Base-by-base conservation (phyloP, 225 moss, liverwort and hornwort genomes). In the Asterella californica region DNA sequence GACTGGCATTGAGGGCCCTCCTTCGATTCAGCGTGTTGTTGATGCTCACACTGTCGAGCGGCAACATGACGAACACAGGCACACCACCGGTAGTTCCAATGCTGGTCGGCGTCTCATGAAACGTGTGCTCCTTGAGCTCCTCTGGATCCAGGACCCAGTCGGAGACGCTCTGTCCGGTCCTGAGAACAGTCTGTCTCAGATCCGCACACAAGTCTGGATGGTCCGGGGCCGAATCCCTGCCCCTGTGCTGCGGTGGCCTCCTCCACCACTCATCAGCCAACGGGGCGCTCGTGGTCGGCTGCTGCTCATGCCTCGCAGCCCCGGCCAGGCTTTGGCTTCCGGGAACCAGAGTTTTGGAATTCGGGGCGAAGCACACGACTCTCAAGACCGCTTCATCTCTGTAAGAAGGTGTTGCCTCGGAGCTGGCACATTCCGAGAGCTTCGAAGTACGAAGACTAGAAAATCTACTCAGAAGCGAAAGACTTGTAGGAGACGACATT, bases 41-140 rank as follows among this genome's bases (percentile, higher is more conserved):
- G 78, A 93, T 82, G 54, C 33, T 91, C 17, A 93, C 90, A 48
- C 91, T 93, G 80, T 93, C 93, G 84, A 93, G 60, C 0, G 93
- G 93, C 21, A 93, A 81, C 93, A 93, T 93, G 57, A 93, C 93
- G 70, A 78, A 93, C 54, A 93, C 93, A 15, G 91, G 93, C 22
- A 93, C 93, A 9, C 93, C 91, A 2, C 91, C 93, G 48, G 79
- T 78, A 0, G 87, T 87, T 38, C 92, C 92, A 70, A 82, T 87
- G 72, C 94, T 94, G 0, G 89, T 90, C 0, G 90, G 74, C 10
- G 90, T 94, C 71, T 92, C 90, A 29, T 91, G 93, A 15, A 88
- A 86, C 1, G 78, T 79, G 45, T 89, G 48, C 36, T 91, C 93
- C 70, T 87, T 91, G 85, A 89, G 88, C 59, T 90, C 87, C 33